A percentile compares a stretch with the other conserved stretches of the same genome.
Conservation (phyloP, 108 stramenopile species). For the Licmophora abbreviata region DNA sequence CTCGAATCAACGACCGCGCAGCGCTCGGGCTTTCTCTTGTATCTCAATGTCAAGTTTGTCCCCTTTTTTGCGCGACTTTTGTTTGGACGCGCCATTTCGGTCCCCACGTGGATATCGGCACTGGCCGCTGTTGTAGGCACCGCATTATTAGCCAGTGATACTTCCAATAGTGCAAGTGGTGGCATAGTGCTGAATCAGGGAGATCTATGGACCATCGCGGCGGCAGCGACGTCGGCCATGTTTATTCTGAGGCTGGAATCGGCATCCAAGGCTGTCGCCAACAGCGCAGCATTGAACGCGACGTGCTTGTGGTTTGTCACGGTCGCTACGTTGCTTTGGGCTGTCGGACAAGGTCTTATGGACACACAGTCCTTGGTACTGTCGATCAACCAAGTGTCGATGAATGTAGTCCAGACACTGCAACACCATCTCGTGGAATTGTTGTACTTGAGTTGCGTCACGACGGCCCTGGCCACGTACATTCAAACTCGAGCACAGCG, state of each 20-base stretch:
- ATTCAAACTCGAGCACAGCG: constrained; percentile 75
- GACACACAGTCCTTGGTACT: not conserved
- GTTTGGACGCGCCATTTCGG: constrained; percentile 41
- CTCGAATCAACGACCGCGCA: constrained; percentile 76
- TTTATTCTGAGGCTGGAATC: constrained; percentile 77
- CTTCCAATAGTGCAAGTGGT: constrained; percentile 10
- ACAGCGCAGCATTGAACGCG: constrained; percentile 59
- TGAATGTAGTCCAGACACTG: constrained; percentile 11
- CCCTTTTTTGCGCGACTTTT: constrained; percentile 68
- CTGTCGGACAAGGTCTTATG: not conserved
- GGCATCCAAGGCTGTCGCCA: constrained; percentile 39
- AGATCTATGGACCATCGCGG: constrained; percentile 76
- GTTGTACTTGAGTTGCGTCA: constrained; percentile 64
- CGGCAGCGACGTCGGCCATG: constrained; percentile 80
- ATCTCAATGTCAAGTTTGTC: constrained; percentile 86
- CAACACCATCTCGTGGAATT: constrained; percentile 41
- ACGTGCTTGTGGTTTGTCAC: constrained; percentile 60
- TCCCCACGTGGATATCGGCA: constrained; percentile 64
- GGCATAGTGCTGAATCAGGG: constrained; percentile 37
- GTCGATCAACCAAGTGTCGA: constrained; percentile 1
- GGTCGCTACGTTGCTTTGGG: constrained; percentile 21
- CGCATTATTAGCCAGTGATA: constrained; percentile 58
- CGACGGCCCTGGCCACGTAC: constrained; percentile 68
- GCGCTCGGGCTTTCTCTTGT: constrained; percentile 75
- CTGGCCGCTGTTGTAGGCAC: constrained; percentile 71